Conservation (phyloP, 768 basidiomycete species). For the Pholiota microspora region DNA sequence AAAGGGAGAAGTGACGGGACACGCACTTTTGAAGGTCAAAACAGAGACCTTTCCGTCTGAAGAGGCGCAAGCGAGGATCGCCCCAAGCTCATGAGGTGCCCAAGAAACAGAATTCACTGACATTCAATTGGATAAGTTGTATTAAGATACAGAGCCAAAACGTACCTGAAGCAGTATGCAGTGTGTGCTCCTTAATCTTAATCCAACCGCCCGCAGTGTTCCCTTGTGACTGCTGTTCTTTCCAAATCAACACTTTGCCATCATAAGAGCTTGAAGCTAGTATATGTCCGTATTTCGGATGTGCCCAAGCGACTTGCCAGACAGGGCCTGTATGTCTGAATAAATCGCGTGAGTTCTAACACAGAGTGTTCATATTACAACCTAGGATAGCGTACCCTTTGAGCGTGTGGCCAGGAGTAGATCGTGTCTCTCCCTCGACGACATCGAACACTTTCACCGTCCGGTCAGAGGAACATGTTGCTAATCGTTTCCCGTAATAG, state of each 20-base stretch:
- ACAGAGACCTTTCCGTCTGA: slow-evolving; percentile 98
- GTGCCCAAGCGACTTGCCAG: slow-evolving; percentile 98
- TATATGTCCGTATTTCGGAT: slow-evolving; percentile 95
- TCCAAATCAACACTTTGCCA: slow-evolving; percentile 98
- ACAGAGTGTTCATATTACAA: too few species aligned
- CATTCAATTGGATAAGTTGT: neutral
- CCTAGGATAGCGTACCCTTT: slow-evolving; percentile 55
- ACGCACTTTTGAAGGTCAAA: slow-evolving; percentile 90
- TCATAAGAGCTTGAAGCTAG: slow-evolving; percentile 99
- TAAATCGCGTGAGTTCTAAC: slow-evolving; percentile 1
- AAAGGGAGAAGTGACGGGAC: slow-evolving; percentile 8
- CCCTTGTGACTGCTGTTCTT: slow-evolving; percentile 72
- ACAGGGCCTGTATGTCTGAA: slow-evolving; percentile 92
- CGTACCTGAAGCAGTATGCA: slow-evolving; percentile 90
- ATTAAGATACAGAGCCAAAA: neutral
- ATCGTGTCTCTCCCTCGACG: slow-evolving; percentile 79
- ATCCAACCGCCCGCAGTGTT: slow-evolving; percentile 70
- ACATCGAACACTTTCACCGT: slow-evolving; percentile 96
- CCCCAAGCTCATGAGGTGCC: slow-evolving; percentile 98
- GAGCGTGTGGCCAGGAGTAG: slow-evolving; percentile 65
- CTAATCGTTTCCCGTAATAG: slow-evolving; percentile 95
- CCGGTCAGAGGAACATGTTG: slow-evolving; percentile 94
- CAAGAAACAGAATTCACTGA: slow-evolving; percentile 96
- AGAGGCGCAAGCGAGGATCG: slow-evolving; percentile 94
- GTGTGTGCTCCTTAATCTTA: slow-evolving; percentile 92